These are phyloP conservation scores for Claviceps digitariae DNA, from an alignment of 2,329 filamentous ascomycete species.

Conservation along the genomic window DNA sequence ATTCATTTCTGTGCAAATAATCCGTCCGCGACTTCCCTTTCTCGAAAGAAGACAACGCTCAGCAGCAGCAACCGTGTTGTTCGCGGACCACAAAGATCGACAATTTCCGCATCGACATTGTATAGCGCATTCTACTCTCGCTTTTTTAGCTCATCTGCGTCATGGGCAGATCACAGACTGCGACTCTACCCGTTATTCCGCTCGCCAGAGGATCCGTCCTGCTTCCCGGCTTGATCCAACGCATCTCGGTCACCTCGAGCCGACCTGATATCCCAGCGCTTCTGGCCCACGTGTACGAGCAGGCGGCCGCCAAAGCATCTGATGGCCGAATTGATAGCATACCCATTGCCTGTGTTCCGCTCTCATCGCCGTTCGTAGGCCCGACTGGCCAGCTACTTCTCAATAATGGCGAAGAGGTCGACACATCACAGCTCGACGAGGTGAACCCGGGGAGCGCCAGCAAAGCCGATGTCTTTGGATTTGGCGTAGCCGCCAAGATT, in stretches of 20 bases:
- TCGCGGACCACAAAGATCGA: neutral
- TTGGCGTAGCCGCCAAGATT: conserved; percentile 70
- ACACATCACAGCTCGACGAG: conserved; percentile 27
- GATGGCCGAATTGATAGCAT: conserved; percentile 52
- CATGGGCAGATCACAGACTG: conserved; percentile 28
- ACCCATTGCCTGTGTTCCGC: conserved; percentile 75
- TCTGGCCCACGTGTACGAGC: conserved; percentile 72
- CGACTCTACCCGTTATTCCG: conserved; percentile 62
- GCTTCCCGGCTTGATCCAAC: conserved; percentile 71
- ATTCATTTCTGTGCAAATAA: neutral
- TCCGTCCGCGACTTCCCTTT: neutral
- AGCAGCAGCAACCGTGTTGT: neutral
- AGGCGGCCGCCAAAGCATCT: conserved; percentile 53
- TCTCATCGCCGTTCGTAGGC: conserved; percentile 62
- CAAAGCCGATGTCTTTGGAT: conserved; percentile 65
- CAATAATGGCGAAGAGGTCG: conserved; percentile 44
- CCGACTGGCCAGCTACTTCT: conserved; percentile 65
- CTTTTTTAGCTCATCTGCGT: conserved; percentile 7
- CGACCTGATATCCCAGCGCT: conserved; percentile 82
- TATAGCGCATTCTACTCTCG: neutral
- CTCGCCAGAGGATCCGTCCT: conserved; percentile 70
- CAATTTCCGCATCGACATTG: neutral
- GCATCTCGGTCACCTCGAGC: conserved; percentile 65
- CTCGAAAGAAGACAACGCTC: neutral
- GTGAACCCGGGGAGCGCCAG: conserved; percentile 46